Conservation (phyloP, 2,329 filamentous ascomycete species). For the Leptographium flavum region DNA sequence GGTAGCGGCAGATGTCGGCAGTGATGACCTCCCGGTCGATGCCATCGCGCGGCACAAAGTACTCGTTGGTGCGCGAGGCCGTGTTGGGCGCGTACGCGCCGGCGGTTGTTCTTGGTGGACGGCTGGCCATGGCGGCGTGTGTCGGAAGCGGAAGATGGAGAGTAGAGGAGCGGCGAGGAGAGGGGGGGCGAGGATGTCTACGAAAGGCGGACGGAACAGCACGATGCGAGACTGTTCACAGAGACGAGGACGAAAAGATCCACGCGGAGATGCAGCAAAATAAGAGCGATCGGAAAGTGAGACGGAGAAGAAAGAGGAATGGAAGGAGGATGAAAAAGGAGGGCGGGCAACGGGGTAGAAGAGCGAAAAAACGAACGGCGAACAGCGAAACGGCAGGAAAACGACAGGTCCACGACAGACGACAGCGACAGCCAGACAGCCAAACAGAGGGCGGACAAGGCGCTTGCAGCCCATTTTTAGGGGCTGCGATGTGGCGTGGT, state of each 20-base stretch:
- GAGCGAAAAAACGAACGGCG: no score
- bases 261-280: constrained; percentile 12
- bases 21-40: constrained; percentile 77
- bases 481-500: constrained; percentile 1
- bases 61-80: constrained; percentile 50
- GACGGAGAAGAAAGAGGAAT: background rate
- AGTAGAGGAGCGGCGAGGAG: constrained; percentile 7
- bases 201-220: constrained; percentile 1
- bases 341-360: constrained; percentile 10
- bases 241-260: constrained; percentile 8
- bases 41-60: constrained; percentile 66
- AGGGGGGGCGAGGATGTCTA: background rate
- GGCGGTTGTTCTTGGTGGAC: background rate
- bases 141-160: constrained; percentile 4
- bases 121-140: background rate
- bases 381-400: no score
- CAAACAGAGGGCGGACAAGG: background rate
- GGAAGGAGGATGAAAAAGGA: constrained; percentile 12
- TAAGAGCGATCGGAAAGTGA: constrained; percentile 13
- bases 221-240: constrained; percentile 1
- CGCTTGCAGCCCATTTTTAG: background rate
- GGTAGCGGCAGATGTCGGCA: constrained; percentile 70
- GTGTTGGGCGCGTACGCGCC: constrained; percentile 1
- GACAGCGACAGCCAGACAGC: no score
- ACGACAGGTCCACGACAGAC: no score